Percentiles rank a stretch among this genome's conserved stretches.
These are phyloP conservation scores for Mycena vitilis DNA, from an alignment of 768 basidiomycete genomes.

Conservation along the genomic window DNA sequence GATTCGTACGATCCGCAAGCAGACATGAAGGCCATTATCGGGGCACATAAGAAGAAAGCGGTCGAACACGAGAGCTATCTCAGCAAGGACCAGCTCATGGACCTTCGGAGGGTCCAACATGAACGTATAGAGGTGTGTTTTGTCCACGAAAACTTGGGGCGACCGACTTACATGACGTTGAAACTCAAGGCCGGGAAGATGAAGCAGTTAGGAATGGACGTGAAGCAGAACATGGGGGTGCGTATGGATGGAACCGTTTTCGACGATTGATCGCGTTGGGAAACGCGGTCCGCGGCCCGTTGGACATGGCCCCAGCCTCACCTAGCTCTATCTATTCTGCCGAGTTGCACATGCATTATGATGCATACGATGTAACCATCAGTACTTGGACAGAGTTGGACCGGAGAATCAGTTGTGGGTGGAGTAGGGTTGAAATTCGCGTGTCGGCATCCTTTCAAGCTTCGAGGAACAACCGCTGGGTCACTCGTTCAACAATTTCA, in stretches of 20 bases:
- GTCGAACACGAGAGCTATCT: constrained; percentile 81
- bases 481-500: no score
- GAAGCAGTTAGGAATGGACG: constrained; percentile 89
- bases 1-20: constrained; percentile 85
- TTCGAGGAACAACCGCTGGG: no score
- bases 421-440: constrained; percentile 3
- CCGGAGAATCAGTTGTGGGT: background rate
- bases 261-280: constrained; percentile 50
- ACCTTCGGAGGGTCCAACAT: constrained; percentile 84
- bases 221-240: constrained; percentile 87
- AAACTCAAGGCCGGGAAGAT: constrained; percentile 75
- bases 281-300: no score
- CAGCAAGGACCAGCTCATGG: constrained; percentile 82
- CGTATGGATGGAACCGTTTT: constrained; percentile 83
- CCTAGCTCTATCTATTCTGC: no score
- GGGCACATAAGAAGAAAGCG: constrained; percentile 74
- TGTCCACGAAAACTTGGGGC: background rate
- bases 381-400: background rate
- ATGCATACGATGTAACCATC: background rate
- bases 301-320: no score
- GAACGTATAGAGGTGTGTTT: constrained; percentile 81
- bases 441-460: background rate
- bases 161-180: background rate
- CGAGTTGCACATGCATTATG: background rate
- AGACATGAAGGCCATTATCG: constrained; percentile 83